Evolutionary conservation across 2,329 filamentous ascomycete species (phyloP).

Genomic region (Allantophomopsis cytisporea): DNA sequence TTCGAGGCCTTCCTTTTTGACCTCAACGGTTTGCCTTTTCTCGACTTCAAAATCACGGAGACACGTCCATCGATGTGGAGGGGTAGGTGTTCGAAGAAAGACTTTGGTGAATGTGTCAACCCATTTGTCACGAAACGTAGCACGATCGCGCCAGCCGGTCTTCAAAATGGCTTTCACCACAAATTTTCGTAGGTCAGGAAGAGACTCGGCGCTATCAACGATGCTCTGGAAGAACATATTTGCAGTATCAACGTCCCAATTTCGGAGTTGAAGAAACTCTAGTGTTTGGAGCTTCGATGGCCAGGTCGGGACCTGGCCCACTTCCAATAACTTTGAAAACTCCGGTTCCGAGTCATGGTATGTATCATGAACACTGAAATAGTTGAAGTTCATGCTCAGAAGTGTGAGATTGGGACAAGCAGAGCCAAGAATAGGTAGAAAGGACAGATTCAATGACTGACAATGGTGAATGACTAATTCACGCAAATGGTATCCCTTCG

Average conservation of each 20-base stretch:
- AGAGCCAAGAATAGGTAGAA: slow-evolving; percentile 50
- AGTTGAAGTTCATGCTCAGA: slow-evolving; percentile 66
- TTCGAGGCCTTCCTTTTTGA: neutral
- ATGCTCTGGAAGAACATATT: slow-evolving; percentile 70
- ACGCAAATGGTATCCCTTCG: slow-evolving; percentile 53
- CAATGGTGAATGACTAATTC: slow-evolving; percentile 66
- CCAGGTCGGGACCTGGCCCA: slow-evolving; percentile 62
- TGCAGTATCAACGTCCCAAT: slow-evolving; percentile 57
- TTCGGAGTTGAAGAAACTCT: slow-evolving; percentile 64
- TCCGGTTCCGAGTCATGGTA: slow-evolving; percentile 62
- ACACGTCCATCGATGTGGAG: slow-evolving; percentile 9
- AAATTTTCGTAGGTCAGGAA: slow-evolving; percentile 57
- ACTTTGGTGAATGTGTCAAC: slow-evolving; percentile 53
- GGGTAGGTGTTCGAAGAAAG: slow-evolving; percentile 38
- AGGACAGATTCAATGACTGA: slow-evolving; percentile 61
- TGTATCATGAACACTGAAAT: slow-evolving; percentile 55
- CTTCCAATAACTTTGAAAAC: slow-evolving; percentile 54
- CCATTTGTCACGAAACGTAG: slow-evolving; percentile 69
- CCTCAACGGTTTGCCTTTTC: neutral
- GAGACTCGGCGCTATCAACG: slow-evolving; percentile 50
- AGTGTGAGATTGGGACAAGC: slow-evolving; percentile 59
- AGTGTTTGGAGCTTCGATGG: slow-evolving; percentile 57
- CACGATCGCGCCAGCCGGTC: slow-evolving; percentile 69
- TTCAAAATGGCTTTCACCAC: slow-evolving; percentile 68
- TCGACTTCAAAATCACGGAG: slow-evolving; percentile 1